A percentile compares a stretch with the other conserved stretches of the same genome.
phyloP scores from a whole-genome alignment of 2,329 filamentous ascomycete genomes.

The Orbilia quercus region DNA sequence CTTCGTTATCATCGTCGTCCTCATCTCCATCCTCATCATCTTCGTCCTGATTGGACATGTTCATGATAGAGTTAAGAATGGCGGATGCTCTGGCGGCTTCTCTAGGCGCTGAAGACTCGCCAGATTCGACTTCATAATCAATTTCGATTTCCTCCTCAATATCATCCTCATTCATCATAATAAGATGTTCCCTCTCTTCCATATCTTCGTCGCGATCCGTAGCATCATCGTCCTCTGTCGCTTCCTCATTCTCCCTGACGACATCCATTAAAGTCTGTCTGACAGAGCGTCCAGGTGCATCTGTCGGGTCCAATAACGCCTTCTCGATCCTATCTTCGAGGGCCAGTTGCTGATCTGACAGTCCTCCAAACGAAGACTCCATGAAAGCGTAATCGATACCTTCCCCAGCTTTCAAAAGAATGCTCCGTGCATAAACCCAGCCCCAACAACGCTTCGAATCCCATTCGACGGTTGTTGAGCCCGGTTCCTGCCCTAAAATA shows the following conservation, averaged over 20 bases:
- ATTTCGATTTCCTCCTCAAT: slow-evolving; percentile 49
- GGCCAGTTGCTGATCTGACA: slow-evolving; percentile 64
- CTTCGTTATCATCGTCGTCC: slow-evolving; percentile 55
- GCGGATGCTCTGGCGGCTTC: slow-evolving; percentile 32
- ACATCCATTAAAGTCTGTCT: slow-evolving; percentile 57
- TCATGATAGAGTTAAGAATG: slow-evolving; percentile 35
- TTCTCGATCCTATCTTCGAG: slow-evolving; percentile 62
- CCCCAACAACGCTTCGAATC: slow-evolving; percentile 69
- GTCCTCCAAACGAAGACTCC: slow-evolving; percentile 72
- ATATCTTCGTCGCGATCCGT: slow-evolving; percentile 58
- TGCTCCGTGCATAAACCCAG: slow-evolving; percentile 70
- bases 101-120: background rate
- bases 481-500: slow-evolving; percentile 38
- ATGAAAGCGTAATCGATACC: slow-evolving; percentile 70
- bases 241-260: slow-evolving; percentile 37
- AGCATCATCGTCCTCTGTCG: slow-evolving; percentile 19
- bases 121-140: slow-evolving; percentile 11
- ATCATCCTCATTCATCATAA: slow-evolving; percentile 56
- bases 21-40: slow-evolving; percentile 23
- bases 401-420: slow-evolving; percentile 70
- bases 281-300: slow-evolving; percentile 49
- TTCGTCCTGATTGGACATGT: slow-evolving; percentile 24
- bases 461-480: slow-evolving; percentile 57
- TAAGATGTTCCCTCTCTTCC: slow-evolving; percentile 59
- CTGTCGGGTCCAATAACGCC: slow-evolving; percentile 60